Evolutionary conservation across 1,284 basidiomycete species (phyloP).

Genomic region (Xerocomus amazonicus): DNA sequence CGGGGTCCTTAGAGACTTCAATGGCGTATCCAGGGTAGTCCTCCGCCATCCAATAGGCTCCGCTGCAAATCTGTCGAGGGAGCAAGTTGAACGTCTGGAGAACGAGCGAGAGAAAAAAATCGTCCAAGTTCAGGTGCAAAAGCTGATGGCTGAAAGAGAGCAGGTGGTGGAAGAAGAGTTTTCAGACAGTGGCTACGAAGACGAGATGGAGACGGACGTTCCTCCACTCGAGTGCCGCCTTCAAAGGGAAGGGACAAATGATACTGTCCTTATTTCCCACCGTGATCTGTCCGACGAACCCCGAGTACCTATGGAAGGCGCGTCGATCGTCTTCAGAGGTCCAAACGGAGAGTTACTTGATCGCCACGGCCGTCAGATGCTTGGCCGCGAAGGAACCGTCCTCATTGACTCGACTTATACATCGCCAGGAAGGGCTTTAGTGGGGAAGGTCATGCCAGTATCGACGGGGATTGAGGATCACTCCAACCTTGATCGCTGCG

Average conservation of each 20-base stretch:
- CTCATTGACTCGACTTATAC: conserved; percentile 12
- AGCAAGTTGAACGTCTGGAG: conserved; percentile 24
- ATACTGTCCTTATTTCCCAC: conserved; percentile 11
- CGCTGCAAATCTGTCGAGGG: conserved; percentile 20
- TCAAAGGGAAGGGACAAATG: conserved; percentile 5
- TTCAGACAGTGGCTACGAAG: conserved; percentile 17
- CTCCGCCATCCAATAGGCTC: conserved; percentile 22
- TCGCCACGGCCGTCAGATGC: conserved; percentile 14
- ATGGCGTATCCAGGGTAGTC: conserved; percentile 18
- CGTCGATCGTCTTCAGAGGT: conserved; percentile 10
- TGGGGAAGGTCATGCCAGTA: not conserved
- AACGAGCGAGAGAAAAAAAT: conserved; percentile 16
- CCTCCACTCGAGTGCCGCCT: not conserved
- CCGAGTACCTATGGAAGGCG: not conserved
- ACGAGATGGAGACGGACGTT: conserved; percentile 14
- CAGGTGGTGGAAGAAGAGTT: conserved; percentile 4
- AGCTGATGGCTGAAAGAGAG: conserved; percentile 18
- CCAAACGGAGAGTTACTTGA: conserved; percentile 20
- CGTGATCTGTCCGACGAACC: not conserved
- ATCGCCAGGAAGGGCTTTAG: conserved; percentile 1
- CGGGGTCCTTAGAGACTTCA: conserved; percentile 14
- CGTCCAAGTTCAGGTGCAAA: conserved; percentile 16
- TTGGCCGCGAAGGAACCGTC: conserved; percentile 24
- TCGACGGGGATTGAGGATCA: not conserved
- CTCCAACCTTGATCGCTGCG: not conserved